Conservation (phyloP, 331 rosid genomes). For the Pyracantha coccinea region DNA sequence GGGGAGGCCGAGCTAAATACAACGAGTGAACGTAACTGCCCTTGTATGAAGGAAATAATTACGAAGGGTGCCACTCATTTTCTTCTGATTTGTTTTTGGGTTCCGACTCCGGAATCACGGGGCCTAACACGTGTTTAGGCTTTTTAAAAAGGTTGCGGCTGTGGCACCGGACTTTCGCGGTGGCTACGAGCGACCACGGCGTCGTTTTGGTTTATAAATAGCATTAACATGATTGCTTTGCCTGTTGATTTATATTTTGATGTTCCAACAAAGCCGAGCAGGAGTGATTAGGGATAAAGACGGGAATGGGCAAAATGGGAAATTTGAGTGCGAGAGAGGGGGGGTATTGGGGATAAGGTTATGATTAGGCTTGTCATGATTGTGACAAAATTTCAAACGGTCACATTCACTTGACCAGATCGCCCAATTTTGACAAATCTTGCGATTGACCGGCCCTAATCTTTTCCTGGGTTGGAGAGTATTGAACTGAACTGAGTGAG, state of each 20-base stretch:
- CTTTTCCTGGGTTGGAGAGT: too few relatives aligned
- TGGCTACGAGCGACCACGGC: neutral
- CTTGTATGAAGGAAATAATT: neutral
- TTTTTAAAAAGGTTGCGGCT: slow-evolving; percentile 12
- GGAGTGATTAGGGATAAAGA: neutral
- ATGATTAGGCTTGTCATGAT: slow-evolving; percentile 3
- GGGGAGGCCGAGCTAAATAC: slow-evolving; percentile 25
- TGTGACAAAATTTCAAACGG: slow-evolving; percentile 7
- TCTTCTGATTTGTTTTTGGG: neutral
- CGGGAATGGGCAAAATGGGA: neutral
- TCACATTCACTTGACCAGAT: neutral
- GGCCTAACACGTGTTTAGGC: slow-evolving; percentile 37
- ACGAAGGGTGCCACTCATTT: slow-evolving; percentile 18
- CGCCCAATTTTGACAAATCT: neutral
- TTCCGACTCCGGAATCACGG: slow-evolving; percentile 32
- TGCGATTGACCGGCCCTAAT: neutral
- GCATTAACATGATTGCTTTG: neutral
- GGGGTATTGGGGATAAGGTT: neutral
- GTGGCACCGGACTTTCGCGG: neutral
- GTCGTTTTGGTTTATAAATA: neutral
- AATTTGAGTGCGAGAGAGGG: neutral
- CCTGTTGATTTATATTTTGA: neutral
- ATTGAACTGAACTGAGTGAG: too few relatives aligned
- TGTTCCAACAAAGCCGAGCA: neutral
- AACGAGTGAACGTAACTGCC: neutral